These are phyloP conservation scores for Podosphaera fusca DNA, from an alignment of 2,329 filamentous ascomycete genomes.

Conservation along the genomic window DNA sequence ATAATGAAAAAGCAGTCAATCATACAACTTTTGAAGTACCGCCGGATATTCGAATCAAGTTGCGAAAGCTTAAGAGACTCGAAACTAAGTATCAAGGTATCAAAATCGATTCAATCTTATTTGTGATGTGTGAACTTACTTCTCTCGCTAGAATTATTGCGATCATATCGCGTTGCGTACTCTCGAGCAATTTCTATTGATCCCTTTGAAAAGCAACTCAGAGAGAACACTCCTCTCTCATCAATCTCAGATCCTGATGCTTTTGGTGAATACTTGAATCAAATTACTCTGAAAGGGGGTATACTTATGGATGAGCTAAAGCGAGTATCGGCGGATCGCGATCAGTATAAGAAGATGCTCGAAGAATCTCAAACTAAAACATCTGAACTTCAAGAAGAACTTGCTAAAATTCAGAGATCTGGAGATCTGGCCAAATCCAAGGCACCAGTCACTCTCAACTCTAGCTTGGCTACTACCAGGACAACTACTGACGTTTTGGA, in stretches of 20 bases:
- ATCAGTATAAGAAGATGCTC: conserved; percentile 54
- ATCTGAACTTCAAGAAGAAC: conserved; percentile 37
- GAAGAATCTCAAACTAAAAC: conserved; percentile 43
- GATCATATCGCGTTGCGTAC: conserved; percentile 82
- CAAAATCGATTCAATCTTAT: conserved; percentile 5
- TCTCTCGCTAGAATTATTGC: conserved; percentile 43
- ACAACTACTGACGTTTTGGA: neutral
- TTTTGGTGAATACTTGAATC: conserved; percentile 72
- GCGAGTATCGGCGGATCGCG: conserved; percentile 59
- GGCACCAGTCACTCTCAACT: no score
- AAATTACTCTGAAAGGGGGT: conserved; percentile 63
- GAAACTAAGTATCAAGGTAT: conserved; percentile 69
- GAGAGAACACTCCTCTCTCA: conserved; percentile 77
- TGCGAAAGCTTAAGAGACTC: conserved; percentile 38
- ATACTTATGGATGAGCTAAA: conserved; percentile 92
- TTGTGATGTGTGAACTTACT: neutral
- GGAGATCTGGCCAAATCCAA: neutral
- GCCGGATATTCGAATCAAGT: conserved; percentile 5
- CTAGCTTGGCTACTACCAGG: neutral
- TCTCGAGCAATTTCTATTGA: conserved; percentile 70
- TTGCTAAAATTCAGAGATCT: conserved; percentile 14
- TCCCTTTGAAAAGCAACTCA: conserved; percentile 73
- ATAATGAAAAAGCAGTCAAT: neutral
- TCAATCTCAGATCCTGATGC: conserved; percentile 70
- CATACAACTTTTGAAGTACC: conserved; percentile 2